These are phyloP conservation scores for Sonneratia alba DNA, from an alignment of 345 rosid genomes.

Conservation along the genomic window DNA sequence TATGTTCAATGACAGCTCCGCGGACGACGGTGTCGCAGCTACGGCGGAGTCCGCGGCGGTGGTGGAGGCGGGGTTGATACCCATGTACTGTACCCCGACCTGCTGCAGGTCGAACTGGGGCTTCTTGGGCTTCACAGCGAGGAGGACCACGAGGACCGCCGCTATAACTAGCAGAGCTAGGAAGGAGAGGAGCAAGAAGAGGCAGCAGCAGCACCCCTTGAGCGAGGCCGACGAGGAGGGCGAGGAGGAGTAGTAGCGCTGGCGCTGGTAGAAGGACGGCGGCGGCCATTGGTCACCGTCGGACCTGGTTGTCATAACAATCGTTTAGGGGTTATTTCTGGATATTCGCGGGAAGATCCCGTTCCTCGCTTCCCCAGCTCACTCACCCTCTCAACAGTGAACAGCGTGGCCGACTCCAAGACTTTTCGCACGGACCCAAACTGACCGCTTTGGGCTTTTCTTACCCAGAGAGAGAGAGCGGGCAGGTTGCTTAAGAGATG, in stretches of 20 bases:
- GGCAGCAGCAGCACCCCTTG: constrained; percentile 97
- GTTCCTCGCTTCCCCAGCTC: background rate
- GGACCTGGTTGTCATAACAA: constrained; percentile 8
- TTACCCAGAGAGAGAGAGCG: background rate
- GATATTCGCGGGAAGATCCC: background rate
- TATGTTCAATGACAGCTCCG: constrained; percentile 63
- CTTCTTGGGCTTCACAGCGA: constrained; percentile 91
- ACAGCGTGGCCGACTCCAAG: background rate
- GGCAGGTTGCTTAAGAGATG: constrained; percentile 8
- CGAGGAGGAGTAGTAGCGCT: constrained; percentile 31
- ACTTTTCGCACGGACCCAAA: background rate
- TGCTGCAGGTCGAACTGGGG: constrained; percentile 99
- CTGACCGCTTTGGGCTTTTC: background rate
- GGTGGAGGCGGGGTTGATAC: constrained; percentile 41
- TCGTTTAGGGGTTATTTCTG: background rate
- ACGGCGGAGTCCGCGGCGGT: constrained; percentile 28
- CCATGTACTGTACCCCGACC: constrained; percentile 87
- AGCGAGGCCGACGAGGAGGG: constrained; percentile 72
- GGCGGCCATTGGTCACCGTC: constrained; percentile 6
- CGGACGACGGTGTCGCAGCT: constrained; percentile 15
- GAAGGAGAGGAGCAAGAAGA: constrained; percentile 81
- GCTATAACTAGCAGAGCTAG: constrained; percentile 66
- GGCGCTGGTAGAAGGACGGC: constrained; percentile 14
- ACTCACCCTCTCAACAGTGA: background rate
- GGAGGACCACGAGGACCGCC: constrained; percentile 55